Evolutionary conservation across 176 grass and related monocot species (phyloP), one percentile per base, ranked within the genome.

Genomic region (Musa beccarii): DNA sequence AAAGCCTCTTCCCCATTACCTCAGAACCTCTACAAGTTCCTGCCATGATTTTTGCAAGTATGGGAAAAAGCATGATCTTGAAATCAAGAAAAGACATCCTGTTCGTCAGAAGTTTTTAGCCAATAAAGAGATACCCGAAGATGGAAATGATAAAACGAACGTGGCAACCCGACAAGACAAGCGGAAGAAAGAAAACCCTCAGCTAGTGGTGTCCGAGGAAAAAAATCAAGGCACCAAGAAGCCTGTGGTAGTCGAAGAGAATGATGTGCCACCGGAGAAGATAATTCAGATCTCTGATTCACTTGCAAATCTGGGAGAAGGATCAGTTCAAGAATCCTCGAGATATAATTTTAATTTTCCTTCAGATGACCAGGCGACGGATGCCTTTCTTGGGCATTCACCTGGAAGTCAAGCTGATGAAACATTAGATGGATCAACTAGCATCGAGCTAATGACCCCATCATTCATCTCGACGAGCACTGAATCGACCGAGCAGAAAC

Each of bases 41-140:
- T 98, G 95, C 74, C 95, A 98, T 79, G 88, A 93, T 56, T 75
- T 66, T 24, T 98, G 95, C 76, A 98, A 93, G 81, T 93, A 65
- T 72, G 95, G 90, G 49, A 61, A 49, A n/a, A 67, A 81, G n/a
- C 86, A 91, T 73, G 84, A 78, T 67, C 56, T 66, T 66, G 86
- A 91, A 76, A 61, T 88, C 54, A 89, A 83, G 74, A 91, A 91
- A 80, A 68, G 65, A 14, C 74, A 19, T 64, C 86, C 80, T 74
- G n/a, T 83, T 72, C 79, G 3, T 72, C 76, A 57, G 7, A 80
- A 55, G 71, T 56, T 57, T 51, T 17, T 76, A 59, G 54, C 69
- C 24, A 53, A 54, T 24, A 75, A 54, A 1, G 86, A 77, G 9
- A 52, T 28, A 7, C 66, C 73, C 17, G 52, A 68, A 3, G 25